A percentile compares a stretch with the other conserved stretches of the same genome.
Conservation (phyloP, 495 filamentous ascomycete species). For the Cryomyces minteri region DNA sequence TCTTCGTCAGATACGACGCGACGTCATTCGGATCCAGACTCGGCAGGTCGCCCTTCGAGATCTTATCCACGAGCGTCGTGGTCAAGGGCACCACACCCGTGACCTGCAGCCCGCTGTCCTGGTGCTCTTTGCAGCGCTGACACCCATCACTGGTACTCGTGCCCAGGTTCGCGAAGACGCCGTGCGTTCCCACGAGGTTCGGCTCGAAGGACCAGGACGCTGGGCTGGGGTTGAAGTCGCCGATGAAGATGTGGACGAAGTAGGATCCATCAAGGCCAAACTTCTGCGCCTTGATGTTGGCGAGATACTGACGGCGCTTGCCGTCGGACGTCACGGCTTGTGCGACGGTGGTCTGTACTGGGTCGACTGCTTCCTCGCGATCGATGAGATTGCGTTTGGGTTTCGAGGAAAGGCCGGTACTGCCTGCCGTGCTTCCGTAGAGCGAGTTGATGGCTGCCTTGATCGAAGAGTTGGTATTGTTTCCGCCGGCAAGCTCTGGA, state of each 20-base stretch:
- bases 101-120: constrained; percentile 13
- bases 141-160: neutral
- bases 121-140: neutral
- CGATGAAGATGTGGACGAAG: constrained; percentile 43
- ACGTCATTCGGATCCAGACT: constrained; percentile 25
- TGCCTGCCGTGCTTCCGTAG: constrained; percentile 23
- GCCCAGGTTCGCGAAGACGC: constrained; percentile 24
- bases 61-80: constrained; percentile 26
- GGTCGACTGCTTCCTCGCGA: neutral
- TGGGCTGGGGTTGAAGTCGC: constrained; percentile 22
- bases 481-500: constrained; percentile 26
- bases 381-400: neutral
- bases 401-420: neutral
- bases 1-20: constrained; percentile 24
- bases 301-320: constrained; percentile 37
- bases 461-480: constrained; percentile 18
- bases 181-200: constrained; percentile 34
- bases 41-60: constrained; percentile 17
- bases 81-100: constrained; percentile 40
- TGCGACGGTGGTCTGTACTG: neutral
- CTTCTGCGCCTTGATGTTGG: constrained; percentile 36
- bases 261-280: constrained; percentile 35
- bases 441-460: constrained; percentile 31
- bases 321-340: neutral
- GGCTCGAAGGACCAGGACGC: constrained; percentile 23